These are phyloP conservation scores for Pichia thaimueangensis DNA, from an alignment of 805 yeast genomes.

Conservation along the genomic window DNA sequence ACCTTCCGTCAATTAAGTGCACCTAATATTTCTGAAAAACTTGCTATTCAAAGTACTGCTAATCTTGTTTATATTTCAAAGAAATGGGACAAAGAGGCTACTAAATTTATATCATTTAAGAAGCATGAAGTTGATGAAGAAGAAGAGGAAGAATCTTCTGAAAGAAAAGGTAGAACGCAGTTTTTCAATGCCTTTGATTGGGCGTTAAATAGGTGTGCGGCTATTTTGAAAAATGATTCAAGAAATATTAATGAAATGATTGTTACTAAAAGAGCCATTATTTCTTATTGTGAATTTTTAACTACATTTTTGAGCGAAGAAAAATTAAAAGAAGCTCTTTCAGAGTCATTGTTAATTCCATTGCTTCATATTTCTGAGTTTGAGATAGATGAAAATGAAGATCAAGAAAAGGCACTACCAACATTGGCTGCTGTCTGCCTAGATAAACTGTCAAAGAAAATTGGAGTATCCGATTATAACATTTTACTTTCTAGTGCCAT, in stretches of 20 bases:
- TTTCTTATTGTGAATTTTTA: constrained; percentile 63
- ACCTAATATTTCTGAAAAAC: constrained; percentile 56
- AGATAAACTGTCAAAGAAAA: constrained; percentile 54
- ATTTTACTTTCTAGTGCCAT: constrained; percentile 57
- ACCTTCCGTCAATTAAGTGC: constrained; percentile 77
- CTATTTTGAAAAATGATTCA: constrained; percentile 58
- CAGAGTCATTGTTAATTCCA: constrained; percentile 24
- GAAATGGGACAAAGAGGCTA: constrained; percentile 49
- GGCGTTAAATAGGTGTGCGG: constrained; percentile 56
- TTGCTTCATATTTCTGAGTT: constrained; percentile 30
- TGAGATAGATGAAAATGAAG: constrained; percentile 30
- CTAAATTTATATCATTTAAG: constrained; percentile 28
- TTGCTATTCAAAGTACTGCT: constrained; percentile 61
- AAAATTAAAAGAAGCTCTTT: constrained; percentile 37
- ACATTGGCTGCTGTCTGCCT: constrained; percentile 56
- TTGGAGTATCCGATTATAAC: constrained; percentile 69
- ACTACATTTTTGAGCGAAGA: constrained; percentile 42
- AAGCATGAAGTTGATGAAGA: constrained; percentile 6
- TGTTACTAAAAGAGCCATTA: constrained; percentile 58
- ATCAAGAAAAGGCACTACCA: constrained; percentile 42
- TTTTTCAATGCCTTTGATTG: constrained; percentile 45
- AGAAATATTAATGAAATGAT: constrained; percentile 46
- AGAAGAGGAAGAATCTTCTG: constrained; percentile 15
- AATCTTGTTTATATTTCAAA: constrained; percentile 55
- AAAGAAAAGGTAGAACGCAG: constrained; percentile 17